Base-by-base conservation (phyloP, 164 flowering plant genomes). In the Amborella trichopoda region DNA sequence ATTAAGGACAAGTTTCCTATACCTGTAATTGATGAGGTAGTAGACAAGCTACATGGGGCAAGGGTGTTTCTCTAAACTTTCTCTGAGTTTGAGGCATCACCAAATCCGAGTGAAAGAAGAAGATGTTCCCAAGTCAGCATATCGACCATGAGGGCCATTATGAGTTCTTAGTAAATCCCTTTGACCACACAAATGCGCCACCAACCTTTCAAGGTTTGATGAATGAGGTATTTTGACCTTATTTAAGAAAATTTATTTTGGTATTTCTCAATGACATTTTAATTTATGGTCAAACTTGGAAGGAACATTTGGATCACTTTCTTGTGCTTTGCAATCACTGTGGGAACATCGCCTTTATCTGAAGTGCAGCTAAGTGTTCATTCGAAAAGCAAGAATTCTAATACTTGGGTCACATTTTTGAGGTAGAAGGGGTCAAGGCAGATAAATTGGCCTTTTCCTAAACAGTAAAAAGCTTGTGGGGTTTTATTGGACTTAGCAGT, bases 401-500 rank as follows among this genome's bases (percentile, higher is more conserved):
- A 16, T 36, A 37, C 18, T 23, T 22, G 20, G 52, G 42, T 2
- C n/a, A n/a, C n/a, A n/a, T n/a, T n/a, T n/a, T n/a, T n/a, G n/a
- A n/a, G n/a, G n/a, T 20, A 34, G 8, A 23, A 14, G 28, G 42
- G 17, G 52, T 49, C 8, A 23, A 4, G 8, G 19, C 24, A 6
- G 42, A 49, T 21, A 8, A 3, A 6, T 22, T 49, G 18, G 52
- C 40, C 27, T 22, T 9, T 2, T 4, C 42, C 22, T 3, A 46
- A 12, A 26, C n/a, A 18, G 0, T 26, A 2, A 26, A 3, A 18
- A 36, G 5, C 8, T 22, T 49, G 17, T 26, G 28, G 4, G 42
- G 42, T 5, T 49, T 49, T 16, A 10, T 49, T 10, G 52, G 52
- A 6, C 42, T 34, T 28, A 6, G n/a, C n/a, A 22, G 52, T 12